Base-by-base conservation (phyloP, 1,139 yeast species). In the Pichia sp. region DNA sequence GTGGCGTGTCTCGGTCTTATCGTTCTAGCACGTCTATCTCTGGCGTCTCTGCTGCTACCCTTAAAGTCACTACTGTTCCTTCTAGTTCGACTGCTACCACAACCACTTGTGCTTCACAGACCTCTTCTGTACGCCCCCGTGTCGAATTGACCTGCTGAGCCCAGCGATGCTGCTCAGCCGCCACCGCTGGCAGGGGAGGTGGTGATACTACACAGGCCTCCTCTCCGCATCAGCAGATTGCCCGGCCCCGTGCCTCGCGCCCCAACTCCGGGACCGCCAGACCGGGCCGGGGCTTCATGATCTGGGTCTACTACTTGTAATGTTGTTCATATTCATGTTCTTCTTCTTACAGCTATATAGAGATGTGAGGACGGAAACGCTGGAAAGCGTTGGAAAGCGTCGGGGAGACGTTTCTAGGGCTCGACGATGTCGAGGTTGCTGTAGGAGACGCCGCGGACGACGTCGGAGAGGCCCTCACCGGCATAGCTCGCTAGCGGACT, bases 401-500 rank as follows among this genome's bases (percentile, higher is more conserved):
- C 26, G 26, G 26, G 26, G 26, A 23, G 26, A 23, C 26, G 11
- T 42, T 16, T 15, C 26, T 15, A 40, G 11, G 13, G 16, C 23
- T 19, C 40, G n/a, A 49, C 23, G 3, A 49, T 32, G 31, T 31
- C 43, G 4, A 40, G 46, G 30, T 77, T 69, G 43, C 71, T 70
- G 60, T 79, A 81, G 5, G 62, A 57, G 59, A 77, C 72, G 32
- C 87, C 93, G 56, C 75, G 76, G 55, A 79, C 85, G 59, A 71
- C 26, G 26, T 23, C 69, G 49, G 78, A 83, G 54, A 93, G 77
- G 1, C 89, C 92, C 72, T 93, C 99, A 41, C 99, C 99, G 15
- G 77, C 78, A 64, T 92, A 93, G 63, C 93, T 84, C 16, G 92
- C 77, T 56, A 78, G 70, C 1, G 95, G 84, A 19, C 83, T 77